These are phyloP conservation scores for Plasmodium reichenowi DNA, from an alignment of 169 alveolate genomes.

Conservation along the genomic window DNA sequence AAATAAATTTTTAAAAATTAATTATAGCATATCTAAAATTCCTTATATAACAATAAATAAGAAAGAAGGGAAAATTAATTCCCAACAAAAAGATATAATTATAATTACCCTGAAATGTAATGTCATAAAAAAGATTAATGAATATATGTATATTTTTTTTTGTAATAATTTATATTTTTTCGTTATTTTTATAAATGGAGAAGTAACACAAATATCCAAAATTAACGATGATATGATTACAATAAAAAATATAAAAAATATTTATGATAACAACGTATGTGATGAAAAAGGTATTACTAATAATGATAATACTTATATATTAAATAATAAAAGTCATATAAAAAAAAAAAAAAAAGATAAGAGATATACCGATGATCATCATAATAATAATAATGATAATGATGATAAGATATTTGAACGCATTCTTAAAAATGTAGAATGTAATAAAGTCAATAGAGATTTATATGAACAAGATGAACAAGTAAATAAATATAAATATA, in stretches of 20 bases:
- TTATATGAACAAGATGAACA: slow-evolving; percentile 35
- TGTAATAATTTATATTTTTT: slow-evolving; percentile 55
- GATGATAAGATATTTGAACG: slow-evolving; percentile 38
- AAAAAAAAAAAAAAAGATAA: slow-evolving; percentile 6
- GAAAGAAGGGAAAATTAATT: slow-evolving; percentile 26
- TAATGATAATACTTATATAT: neutral
- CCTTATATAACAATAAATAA: slow-evolving; percentile 38
- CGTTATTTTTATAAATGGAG: slow-evolving; percentile 28
- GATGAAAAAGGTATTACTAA: neutral
- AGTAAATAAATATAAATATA: slow-evolving; percentile 56
- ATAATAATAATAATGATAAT: neutral
- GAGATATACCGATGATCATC: neutral
- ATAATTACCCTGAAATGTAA: slow-evolving; percentile 40
- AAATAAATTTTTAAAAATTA: slow-evolving; percentile 40
- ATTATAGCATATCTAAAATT: slow-evolving; percentile 43
- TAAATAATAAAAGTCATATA: neutral
- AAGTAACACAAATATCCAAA: neutral
- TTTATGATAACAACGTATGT: neutral
- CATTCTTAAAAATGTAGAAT: slow-evolving; percentile 11
- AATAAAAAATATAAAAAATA: slow-evolving; percentile 7
- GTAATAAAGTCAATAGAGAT: slow-evolving; percentile 25
- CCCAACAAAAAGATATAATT: slow-evolving; percentile 16
- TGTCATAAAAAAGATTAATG: slow-evolving; percentile 23
- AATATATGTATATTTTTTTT: slow-evolving; percentile 49
- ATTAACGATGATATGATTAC: neutral